Percentiles rank a stretch among this genome's conserved stretches.
Evolutionary conservation across 2,329 filamentous ascomycete species (phyloP).

Genomic region (Aspergillus unguis): DNA sequence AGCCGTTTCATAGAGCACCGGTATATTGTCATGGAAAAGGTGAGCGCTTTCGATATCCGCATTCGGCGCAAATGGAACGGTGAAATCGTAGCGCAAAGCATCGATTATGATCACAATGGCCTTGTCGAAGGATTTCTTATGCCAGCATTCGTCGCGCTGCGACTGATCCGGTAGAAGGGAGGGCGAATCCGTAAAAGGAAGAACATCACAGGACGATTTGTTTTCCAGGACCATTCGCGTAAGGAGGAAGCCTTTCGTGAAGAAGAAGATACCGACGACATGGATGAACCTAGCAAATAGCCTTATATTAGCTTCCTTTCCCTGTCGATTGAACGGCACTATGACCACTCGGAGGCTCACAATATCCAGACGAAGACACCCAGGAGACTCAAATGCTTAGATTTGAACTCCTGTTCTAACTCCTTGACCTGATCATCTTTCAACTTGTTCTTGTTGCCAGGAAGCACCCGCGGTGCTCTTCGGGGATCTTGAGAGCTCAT

Average conservation of each 20-base stretch:
- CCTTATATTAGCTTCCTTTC: neutral
- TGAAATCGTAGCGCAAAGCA: conserved; percentile 94
- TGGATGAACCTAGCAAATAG: conserved; percentile 60
- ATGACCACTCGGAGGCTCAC: conserved; percentile 27
- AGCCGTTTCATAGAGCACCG: conserved; percentile 81
- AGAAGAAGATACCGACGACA: conserved; percentile 77
- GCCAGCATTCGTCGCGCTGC: conserved; percentile 77
- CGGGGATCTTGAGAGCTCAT: conserved; percentile 10
- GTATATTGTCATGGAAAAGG: conserved; percentile 82
- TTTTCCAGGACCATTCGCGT: conserved; percentile 77
- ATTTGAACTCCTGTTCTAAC: conserved; percentile 38
- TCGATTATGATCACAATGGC: conserved; percentile 89
- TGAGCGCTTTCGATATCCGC: conserved; percentile 47
- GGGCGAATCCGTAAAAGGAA: conserved; percentile 58
- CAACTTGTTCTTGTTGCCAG: conserved; percentile 22
- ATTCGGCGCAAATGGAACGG: conserved; percentile 66
- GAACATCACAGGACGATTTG: conserved; percentile 65
- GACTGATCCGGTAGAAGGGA: conserved; percentile 16
- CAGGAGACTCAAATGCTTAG: conserved; percentile 36
- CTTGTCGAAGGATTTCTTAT: conserved; percentile 88
- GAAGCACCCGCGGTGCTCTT: conserved; percentile 11
- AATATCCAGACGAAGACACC: conserved; percentile 41
- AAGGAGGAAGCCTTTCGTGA: conserved; percentile 91
- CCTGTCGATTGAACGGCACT: conserved; percentile 3
- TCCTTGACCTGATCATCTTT: conserved; percentile 28